Evolutionary conservation across 2,329 filamentous ascomycete species (phyloP).

Genomic region (Claviceps sp.): DNA sequence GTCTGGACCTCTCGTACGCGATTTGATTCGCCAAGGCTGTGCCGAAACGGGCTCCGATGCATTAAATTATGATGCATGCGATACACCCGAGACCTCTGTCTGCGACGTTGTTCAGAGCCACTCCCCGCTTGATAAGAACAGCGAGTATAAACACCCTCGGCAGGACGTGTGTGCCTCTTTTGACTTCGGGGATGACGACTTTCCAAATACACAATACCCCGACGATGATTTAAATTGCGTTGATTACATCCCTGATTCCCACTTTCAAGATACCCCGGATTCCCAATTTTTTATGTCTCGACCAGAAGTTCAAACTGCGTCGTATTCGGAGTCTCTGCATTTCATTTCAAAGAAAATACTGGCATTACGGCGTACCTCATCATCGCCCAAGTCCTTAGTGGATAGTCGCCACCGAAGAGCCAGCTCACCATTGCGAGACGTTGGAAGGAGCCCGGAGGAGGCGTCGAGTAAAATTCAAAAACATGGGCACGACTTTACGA

Average conservation of each 20-base stretch:
- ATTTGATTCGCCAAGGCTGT: slow-evolving; percentile 15
- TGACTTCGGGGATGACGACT: slow-evolving; percentile 15
- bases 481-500: slow-evolving; percentile 24
- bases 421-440: slow-evolving; percentile 13
- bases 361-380: slow-evolving; percentile 18
- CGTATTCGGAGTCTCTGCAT: slow-evolving; percentile 25
- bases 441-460: slow-evolving; percentile 33
- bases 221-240: slow-evolving; percentile 22
- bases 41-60: slow-evolving; percentile 28
- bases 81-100: slow-evolving; percentile 29
- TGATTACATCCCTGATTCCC: slow-evolving; percentile 9
- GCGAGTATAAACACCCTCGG: slow-evolving; percentile 17
- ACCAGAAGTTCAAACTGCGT: slow-evolving; percentile 20
- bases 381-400: slow-evolving; percentile 22
- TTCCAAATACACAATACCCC: slow-evolving; percentile 25
- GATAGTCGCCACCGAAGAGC: slow-evolving; percentile 13
- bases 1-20: slow-evolving; percentile 24
- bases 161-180: slow-evolving; percentile 18
- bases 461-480: slow-evolving; percentile 35
- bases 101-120: slow-evolving; percentile 31
- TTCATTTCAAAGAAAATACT: slow-evolving; percentile 18
- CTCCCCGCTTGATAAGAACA: slow-evolving; percentile 18
- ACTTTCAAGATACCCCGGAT: slow-evolving; percentile 22
- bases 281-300: slow-evolving; percentile 32
- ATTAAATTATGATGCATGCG: slow-evolving; percentile 31